Percentiles rank a stretch among this genome's conserved stretches.
phyloP scores from a whole-genome alignment of 2,329 filamentous ascomycete species.

The Penicillium fuscoglaucum region DNA sequence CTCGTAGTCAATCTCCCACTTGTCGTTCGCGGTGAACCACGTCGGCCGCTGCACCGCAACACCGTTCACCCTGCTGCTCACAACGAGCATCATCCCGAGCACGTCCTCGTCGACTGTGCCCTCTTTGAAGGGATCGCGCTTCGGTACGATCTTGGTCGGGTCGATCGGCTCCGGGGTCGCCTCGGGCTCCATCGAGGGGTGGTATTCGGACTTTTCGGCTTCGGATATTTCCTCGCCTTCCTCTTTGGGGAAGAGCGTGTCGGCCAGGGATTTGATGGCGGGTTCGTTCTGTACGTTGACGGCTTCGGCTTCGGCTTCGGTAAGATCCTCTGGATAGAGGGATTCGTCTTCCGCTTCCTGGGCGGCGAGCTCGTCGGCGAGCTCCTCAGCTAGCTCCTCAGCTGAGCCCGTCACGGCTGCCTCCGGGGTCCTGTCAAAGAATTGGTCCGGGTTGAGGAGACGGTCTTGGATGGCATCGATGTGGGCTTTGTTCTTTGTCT shows the following conservation, averaged over 20 bases:
- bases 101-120: conserved; percentile 37
- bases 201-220: background rate
- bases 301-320: conserved; percentile 1
- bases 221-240: background rate
- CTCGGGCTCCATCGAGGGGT: background rate
- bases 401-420: background rate
- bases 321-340: background rate
- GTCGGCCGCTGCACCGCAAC: conserved; percentile 61
- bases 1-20: conserved; percentile 78
- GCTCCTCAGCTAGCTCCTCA: background rate
- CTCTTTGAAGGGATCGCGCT: rapidly evolving
- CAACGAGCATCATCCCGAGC: conserved; percentile 69
- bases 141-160: background rate
- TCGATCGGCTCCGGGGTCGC: background rate
- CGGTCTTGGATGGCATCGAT: conserved; percentile 67
- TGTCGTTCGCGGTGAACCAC: conserved; percentile 43
- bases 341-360: too few relatives aligned
- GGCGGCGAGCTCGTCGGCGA: background rate
- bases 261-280: background rate
- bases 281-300: background rate
- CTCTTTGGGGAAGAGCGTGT: background rate
- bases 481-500: conserved; percentile 63
- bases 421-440: conserved; percentile 17
- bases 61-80: conserved; percentile 72
- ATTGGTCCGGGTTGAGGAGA: conserved; percentile 38